These are phyloP conservation scores for Aspergillus conjunctus DNA, from an alignment of 495 filamentous ascomycete genomes.

Conservation along the genomic window DNA sequence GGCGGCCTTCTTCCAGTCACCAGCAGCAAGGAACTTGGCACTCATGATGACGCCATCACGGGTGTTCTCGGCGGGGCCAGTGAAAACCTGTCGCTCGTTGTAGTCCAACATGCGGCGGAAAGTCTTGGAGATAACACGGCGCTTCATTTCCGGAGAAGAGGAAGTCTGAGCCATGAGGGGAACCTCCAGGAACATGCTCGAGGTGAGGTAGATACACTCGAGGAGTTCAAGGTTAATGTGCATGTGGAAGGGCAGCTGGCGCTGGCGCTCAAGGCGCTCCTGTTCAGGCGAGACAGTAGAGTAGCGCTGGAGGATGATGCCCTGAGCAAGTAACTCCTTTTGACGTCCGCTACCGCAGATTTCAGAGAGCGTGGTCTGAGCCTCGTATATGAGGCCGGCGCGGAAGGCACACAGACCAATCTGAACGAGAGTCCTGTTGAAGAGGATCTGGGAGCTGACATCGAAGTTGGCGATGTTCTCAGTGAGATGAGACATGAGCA, in stretches of 20 bases:
- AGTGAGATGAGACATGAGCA: constrained; percentile 99
- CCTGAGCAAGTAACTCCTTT: constrained; percentile 97
- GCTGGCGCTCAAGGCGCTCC: constrained; percentile 92
- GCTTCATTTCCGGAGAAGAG: constrained; percentile 94
- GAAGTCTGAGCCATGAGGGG: constrained; percentile 95
- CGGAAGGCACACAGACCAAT: constrained; percentile 98
- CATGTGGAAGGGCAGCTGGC: constrained; percentile 99
- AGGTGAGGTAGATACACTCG: constrained; percentile 97
- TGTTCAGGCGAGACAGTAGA: constrained; percentile 95
- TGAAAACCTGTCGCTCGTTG: constrained; percentile 99
- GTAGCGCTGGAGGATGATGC: constrained; percentile 96
- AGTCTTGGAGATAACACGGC: constrained; percentile 98
- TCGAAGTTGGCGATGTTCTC: constrained; percentile 95
- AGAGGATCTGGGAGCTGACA: constrained; percentile 95
- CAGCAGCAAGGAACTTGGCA: constrained; percentile 91
- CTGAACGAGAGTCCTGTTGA: constrained; percentile 97
- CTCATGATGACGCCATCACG: constrained; percentile 99
- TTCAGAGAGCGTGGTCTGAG: constrained; percentile 93
- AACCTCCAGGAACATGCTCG: constrained; percentile 98
- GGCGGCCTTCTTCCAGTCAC: constrained; percentile 96
- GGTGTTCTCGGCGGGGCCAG: constrained; percentile 96
- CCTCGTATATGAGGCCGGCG: constrained; percentile 93
- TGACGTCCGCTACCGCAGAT: constrained; percentile 96
- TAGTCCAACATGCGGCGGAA: constrained; percentile 99
- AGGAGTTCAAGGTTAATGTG: constrained; percentile 99